phyloP scores from a whole-genome alignment of 345 rosid genomes.

The Microthlaspi erraticum region DNA sequence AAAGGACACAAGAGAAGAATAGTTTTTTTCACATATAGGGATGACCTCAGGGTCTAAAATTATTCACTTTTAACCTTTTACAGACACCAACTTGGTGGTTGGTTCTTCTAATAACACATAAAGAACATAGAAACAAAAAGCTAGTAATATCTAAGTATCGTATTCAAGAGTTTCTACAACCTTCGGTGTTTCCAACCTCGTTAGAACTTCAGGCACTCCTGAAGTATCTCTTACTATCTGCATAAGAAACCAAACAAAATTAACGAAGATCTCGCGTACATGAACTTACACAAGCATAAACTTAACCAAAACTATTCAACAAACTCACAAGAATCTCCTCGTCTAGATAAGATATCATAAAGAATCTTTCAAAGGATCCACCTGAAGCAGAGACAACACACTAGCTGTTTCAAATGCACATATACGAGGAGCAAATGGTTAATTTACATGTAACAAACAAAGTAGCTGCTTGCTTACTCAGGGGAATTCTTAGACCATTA shows the following conservation, averaged over 20 bases:
- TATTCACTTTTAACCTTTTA: conserved; percentile 15
- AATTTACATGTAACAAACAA: neutral
- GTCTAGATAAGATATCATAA: conserved; percentile 94
- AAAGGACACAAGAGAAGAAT: neutral
- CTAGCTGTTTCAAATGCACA: conserved; percentile 1
- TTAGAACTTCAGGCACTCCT: conserved; percentile 90
- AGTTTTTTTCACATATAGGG: neutral
- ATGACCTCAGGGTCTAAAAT: neutral
- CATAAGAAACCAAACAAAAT: conserved; percentile 22
- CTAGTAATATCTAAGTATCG: conserved; percentile 56
- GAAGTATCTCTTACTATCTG: conserved; percentile 78
- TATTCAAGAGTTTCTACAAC: conserved; percentile 59
- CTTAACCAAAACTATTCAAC: conserved; percentile 3
- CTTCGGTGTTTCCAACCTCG: conserved; percentile 65
- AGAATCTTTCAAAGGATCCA: conserved; percentile 83
- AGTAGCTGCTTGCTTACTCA: conserved; percentile 73
- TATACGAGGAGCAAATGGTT: conserved; percentile 2
- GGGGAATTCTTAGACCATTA: conserved; percentile 76
- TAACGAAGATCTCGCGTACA: neutral
- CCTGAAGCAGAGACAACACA: conserved; percentile 51
- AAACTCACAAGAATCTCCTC: conserved; percentile 88
- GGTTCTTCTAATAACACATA: conserved; percentile 23
- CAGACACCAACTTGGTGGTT: conserved; percentile 35
- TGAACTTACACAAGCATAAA: neutral
- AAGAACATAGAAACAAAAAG: conserved; percentile 17